Percentiles rank a stretch among this genome's conserved stretches.
Conservation (phyloP, 441 rosid genomes). For the Pelargonium australe region DNA sequence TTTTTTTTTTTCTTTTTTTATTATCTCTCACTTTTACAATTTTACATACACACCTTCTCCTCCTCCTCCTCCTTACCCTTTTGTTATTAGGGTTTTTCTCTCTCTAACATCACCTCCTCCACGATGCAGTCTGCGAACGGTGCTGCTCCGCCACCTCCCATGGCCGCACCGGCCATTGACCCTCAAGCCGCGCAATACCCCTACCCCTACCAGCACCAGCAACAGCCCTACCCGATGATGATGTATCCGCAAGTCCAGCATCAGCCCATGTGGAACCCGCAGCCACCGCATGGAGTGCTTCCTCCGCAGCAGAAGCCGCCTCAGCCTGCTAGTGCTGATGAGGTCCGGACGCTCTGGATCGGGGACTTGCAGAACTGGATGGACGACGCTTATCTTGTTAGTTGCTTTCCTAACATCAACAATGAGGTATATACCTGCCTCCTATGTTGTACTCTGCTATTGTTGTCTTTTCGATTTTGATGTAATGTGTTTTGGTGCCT, state of each 20-base stretch:
- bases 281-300: not conserved
- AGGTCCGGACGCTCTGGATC: constrained; percentile 80
- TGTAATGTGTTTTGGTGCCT: not conserved
- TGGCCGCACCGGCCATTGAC: not conserved
- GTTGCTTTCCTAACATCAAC: constrained; percentile 44
- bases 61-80: not conserved
- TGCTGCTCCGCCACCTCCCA: not conserved
- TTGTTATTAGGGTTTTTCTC: not conserved
- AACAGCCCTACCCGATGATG: not conserved
- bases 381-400: constrained; percentile 68
- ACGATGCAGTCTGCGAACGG: constrained; percentile 1
- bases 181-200: not conserved
- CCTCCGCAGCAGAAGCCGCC: constrained; percentile 30
- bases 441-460: no score
- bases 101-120: not conserved
- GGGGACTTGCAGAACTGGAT: constrained; percentile 89
- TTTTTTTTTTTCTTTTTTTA: no score
- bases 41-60: not conserved
- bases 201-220: not conserved
- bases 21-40: not conserved
- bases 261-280: constrained; percentile 1
- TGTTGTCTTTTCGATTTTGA: not conserved
- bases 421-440: constrained; percentile 38
- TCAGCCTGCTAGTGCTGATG: constrained; percentile 31
- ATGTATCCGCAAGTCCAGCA: not conserved